Evolutionary conservation across 169 alveolate species (phyloP), one percentile per base, ranked within the genome.

Genomic region (Plasmodium yoelii): DNA sequence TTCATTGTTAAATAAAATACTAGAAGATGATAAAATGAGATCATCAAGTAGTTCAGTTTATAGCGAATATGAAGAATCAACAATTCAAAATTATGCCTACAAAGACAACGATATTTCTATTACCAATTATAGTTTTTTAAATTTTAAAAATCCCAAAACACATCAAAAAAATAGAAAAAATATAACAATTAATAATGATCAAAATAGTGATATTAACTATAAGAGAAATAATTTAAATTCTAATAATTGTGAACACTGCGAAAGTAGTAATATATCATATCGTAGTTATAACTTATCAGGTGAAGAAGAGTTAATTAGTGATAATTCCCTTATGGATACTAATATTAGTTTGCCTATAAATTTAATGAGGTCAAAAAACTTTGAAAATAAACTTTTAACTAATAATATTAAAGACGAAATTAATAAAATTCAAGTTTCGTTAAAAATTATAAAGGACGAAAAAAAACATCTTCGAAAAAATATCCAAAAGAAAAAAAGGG

Each of bases 381-480:
- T 9, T 55, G 53, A 51, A 26, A 82, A 82, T 49, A 42, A 46
- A 56, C 28, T 63, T 44, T 57, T 82, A 67, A 65, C 90, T 9
- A 53, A 65, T 67, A 55, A 44, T 28, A 82, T 82, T 67, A 65
- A 53, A 18, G 90, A 82, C 19, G 90, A 82, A 82, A 82, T 82
- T 82, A 61, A 82, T 55, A 82, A 70, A 82, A 82, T 82, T 19
- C 61, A 53, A 46, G 47, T 61, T 67, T 65, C 82, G 2, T 47
- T 82, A 24, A 82, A 82, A 26, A 82, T 82, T 53, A 67, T 67
- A 61, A 65, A 47, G 46, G 46, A 8, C 39, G 42, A 34, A 34
- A 46, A 60, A 34, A 56, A 24, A 26, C 56, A 26, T 49, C 7
- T 39, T 22, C 55, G 28, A 34, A 26, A 18, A 13, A 57, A 22